Evolutionary conservation across 2,329 filamentous ascomycete genomes (phyloP), one percentile per base, ranked within the genome.

Genomic region (Arthrobotrys musiformis): DNA sequence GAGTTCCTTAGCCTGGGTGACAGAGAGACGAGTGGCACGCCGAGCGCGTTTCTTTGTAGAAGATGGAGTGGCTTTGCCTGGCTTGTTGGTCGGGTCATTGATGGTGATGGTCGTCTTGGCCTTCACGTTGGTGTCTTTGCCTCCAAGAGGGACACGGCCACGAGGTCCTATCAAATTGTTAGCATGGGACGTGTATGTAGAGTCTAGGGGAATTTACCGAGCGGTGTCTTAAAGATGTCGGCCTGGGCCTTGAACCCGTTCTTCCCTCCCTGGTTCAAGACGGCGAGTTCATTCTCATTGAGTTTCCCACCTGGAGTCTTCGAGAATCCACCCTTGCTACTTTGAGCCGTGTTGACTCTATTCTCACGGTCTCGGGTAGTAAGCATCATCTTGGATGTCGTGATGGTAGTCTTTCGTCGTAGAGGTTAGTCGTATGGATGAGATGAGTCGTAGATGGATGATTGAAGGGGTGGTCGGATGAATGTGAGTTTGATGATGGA

Each of bases 81-180:
- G 83, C 70, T 89, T 87, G 0, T 89, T 89, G 83, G 90, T 91
- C 87, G 85, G 73, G 85, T 85, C 81, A 90, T 91, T 87, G 48
- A 64, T 66, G 2, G n/a, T 30, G 40, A 76, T 58, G 9, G 28
- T 70, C 1, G 63, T 50, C 82, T 86, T 89, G 75, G 90, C 88
- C 86, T 97, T 98, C 66, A 92, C 93, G 83, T 99, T 99, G 63
- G 95, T 98, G 0, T 94, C 98, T 84, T 99, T 99, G 86, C 93
- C 91, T 35, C 94, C 94, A 56, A 99, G 86, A 11, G 93, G 92
- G 40, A 94, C 93, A 81, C 94, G 90, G 75, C 86, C 90, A 74
- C 90, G 89, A 61, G 90, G 87, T 69, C 87, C 89, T 90, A 17
- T 8, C 24, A 46, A 11, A 30, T 13, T 19, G 44, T 69, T 50